Base-by-base conservation (phyloP, 169 alveolate genomes). In the Ichthyophthirius multifiliis region DNA sequence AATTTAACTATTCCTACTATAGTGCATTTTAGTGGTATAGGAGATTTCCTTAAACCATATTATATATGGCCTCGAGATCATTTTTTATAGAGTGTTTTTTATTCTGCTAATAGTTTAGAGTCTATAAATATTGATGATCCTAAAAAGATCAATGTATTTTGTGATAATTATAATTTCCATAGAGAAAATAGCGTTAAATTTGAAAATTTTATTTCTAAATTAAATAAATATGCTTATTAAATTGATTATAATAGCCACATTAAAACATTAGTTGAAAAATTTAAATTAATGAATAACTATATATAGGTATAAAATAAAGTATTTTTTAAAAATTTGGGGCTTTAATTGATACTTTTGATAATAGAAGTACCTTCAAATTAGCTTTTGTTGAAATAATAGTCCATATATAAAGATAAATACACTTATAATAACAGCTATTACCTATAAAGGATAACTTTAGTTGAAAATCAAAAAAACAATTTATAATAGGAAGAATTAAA, bases 61-160 rank as follows among this genome's bases (percentile, higher is more conserved):
- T 55, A 55, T 27, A 55, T 55, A 15, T 55, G 71, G 71, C 71
- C 71, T 6, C 23, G 71, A 55, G 71, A 55, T 7, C 71, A 55
- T 23, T 55, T 55, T 27, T 23, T 55, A 7, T 7, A 55, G 16
- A 55, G 71, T 27, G 71, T 55, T 2, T 55, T 55, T 27, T 55
- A 55, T 18, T 55, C 71, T 1, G 0, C 71, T 1, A 55, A 55
- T 55, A 55, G 71, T 23, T 27, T n/a, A 55, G 31, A 34, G 23
- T 5, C 31, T 2, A 16, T 13, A 16, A 55, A 55, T 55, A 55
- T 10, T 27, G 71, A 39, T 2, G 31, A 55, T 55, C 39, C 71
- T 2, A 55, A 55, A 10, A 27, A 55, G 23, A 39, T 55, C 18
- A 55, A 55, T 27, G 71, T 55, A 27, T 55, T 55, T 55, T 55